Conservation (phyloP, 1,284 basidiomycete genomes). For the Marasmius tenuissimus region DNA sequence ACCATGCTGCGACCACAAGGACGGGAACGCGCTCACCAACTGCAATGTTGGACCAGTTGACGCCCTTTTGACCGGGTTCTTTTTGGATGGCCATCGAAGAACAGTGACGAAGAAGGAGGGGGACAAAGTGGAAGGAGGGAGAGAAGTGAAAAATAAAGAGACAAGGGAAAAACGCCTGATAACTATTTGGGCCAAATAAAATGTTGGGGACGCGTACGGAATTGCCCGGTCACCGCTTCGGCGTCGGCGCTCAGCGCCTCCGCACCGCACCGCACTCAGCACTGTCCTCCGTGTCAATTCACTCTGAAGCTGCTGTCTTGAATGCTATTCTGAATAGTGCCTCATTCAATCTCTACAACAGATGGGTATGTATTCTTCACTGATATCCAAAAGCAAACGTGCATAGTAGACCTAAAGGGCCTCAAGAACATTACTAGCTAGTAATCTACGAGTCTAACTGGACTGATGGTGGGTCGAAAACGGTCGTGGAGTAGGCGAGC, state of each 20-base stretch:
- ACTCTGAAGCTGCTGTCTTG: no score
- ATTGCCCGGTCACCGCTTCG: conserved; percentile 15
- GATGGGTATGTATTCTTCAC: conserved; percentile 12
- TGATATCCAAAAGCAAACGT: conserved; percentile 10
- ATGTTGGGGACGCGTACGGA: conserved; percentile 27
- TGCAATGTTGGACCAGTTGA: conserved; percentile 99
- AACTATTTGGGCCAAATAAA: conserved; percentile 6
- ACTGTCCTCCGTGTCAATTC: not conserved
- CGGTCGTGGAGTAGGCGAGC: no score
- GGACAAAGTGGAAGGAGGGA: conserved; percentile 15
- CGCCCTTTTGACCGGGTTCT: conserved; percentile 89
- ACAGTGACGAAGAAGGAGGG: conserved; percentile 20
- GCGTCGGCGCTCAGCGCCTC: not conserved
- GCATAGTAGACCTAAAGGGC: conserved; percentile 10
- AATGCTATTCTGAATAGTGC: no score
- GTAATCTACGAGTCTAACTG: not conserved
- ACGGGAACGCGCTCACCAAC: conserved; percentile 65
- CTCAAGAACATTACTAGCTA: conserved; percentile 4
- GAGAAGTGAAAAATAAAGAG: conserved; percentile 5
- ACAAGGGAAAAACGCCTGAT: conserved; percentile 12
- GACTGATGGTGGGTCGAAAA: not conserved
- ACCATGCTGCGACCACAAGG: conserved; percentile 8
- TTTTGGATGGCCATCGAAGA: conserved; percentile 71
- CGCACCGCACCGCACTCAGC: not conserved
- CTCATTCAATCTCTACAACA: not conserved